Evolutionary conservation across 257 asterid genomes (phyloP).

Genomic region (Nicotiana knightiana): DNA sequence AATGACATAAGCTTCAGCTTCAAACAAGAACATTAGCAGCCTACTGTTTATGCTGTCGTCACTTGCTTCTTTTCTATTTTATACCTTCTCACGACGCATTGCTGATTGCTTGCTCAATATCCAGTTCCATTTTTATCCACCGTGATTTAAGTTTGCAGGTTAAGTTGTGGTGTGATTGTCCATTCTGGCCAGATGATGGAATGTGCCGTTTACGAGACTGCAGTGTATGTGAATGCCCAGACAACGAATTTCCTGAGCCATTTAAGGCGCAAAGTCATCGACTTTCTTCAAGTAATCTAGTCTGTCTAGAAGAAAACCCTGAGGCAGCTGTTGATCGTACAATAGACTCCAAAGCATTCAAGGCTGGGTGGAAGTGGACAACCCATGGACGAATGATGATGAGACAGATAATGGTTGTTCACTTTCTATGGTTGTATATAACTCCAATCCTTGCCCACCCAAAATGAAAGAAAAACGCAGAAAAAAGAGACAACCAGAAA

Average conservation of each 20-base stretch:
- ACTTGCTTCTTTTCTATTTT: not conserved
- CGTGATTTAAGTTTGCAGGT: constrained; percentile 24
- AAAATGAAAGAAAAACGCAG: not conserved
- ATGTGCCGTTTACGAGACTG: constrained; percentile 56
- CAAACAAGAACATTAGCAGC: not conserved
- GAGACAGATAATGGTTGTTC: constrained; percentile 57
- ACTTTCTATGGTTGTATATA: not conserved
- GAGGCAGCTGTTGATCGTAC: constrained; percentile 61
- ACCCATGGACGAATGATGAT: constrained; percentile 65
- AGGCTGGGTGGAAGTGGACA: constrained; percentile 61
- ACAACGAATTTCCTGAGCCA: constrained; percentile 51
- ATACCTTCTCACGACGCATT: not conserved
- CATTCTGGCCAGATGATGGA: constrained; percentile 69
- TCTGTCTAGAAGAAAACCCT: constrained; percentile 54
- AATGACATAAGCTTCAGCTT: not conserved
- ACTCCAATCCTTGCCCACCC: not conserved
- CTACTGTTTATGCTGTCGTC: not conserved
- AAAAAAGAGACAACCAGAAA: not conserved
- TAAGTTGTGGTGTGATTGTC: constrained; percentile 74
- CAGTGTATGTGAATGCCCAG: constrained; percentile 67
- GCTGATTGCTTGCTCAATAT: not conserved
- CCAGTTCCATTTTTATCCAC: not conserved
- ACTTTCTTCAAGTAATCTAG: constrained; percentile 34
- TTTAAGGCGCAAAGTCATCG: constrained; percentile 29
- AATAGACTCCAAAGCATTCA: constrained; percentile 50